Evolutionary conservation across 2,329 filamentous ascomycete species (phyloP).

Genomic region (Pseudogymnoascus sp.): DNA sequence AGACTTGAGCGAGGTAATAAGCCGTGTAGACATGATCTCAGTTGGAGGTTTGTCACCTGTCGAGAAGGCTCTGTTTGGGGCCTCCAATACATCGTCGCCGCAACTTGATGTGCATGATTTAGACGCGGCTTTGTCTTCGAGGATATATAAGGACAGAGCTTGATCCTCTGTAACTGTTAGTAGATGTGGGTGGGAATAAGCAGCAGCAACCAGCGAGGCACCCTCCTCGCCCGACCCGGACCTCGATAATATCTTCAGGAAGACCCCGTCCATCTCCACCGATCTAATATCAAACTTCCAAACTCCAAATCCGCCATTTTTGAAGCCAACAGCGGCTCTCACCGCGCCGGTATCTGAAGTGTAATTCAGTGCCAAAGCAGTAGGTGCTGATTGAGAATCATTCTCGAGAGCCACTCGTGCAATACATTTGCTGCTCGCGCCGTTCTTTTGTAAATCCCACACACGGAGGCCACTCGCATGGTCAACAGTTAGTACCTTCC

Average conservation of each 20-base stretch:
- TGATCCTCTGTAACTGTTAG: constrained; percentile 70
- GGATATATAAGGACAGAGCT: constrained; percentile 62
- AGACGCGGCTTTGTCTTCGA: constrained; percentile 1
- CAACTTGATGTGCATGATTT: neutral
- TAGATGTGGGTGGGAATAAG: constrained; percentile 66
- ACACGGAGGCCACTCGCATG: constrained; percentile 59
- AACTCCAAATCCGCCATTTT: constrained; percentile 61
- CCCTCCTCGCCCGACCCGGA: constrained; percentile 20
- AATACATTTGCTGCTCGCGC: constrained; percentile 44
- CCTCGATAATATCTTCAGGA: constrained; percentile 17
- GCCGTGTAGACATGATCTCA: constrained; percentile 24
- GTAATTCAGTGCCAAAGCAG: constrained; percentile 13
- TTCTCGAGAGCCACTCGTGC: neutral
- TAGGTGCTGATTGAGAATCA: neutral
- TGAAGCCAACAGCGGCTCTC: constrained; percentile 60
- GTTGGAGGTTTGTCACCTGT: neutral
- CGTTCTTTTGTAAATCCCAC: constrained; percentile 62
- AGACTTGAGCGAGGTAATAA: constrained; percentile 72
- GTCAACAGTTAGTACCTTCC: constrained; percentile 71
- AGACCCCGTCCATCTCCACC: constrained; percentile 19
- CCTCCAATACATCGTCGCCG: neutral
- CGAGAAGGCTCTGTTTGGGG: neutral
- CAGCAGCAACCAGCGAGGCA: constrained; percentile 54
- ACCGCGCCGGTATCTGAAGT: constrained; percentile 35
- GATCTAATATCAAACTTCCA: constrained; percentile 48